phyloP scores from a whole-genome alignment of 768 basidiomycete species.

The Cytidiella melzeri region DNA sequence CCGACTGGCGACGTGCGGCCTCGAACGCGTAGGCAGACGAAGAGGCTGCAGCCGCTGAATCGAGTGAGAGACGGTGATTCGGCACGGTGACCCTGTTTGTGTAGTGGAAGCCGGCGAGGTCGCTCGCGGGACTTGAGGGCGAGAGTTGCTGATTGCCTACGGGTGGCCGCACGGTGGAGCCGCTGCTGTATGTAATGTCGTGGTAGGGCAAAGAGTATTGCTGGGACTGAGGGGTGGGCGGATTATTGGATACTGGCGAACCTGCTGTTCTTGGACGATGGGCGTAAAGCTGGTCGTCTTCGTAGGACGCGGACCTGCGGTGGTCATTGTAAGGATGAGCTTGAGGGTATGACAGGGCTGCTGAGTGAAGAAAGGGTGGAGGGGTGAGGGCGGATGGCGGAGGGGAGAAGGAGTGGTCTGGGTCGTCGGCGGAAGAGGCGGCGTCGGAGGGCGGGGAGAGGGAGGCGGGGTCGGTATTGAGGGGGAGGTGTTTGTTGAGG shows the following conservation, averaged over 20 bases:
- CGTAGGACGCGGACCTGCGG: constrained; percentile 6
- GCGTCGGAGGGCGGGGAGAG: constrained; percentile 4
- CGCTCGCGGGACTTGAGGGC: not conserved
- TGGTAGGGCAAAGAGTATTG: constrained; percentile 1
- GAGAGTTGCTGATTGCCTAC: too few relatives aligned
- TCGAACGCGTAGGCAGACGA: not conserved
- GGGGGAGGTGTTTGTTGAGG: constrained; percentile 1
- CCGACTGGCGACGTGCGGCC: not conserved
- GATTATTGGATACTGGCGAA: not conserved
- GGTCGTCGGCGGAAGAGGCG: not conserved
- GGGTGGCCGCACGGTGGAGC: not conserved
- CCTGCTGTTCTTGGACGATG: not conserved
- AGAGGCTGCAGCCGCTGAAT: not conserved
- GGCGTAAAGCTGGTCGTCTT: not conserved
- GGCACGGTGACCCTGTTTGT: not conserved
- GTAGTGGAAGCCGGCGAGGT: not conserved
- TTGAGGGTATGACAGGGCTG: not conserved
- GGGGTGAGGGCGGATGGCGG: constrained; percentile 9
- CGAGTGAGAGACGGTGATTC: too few relatives aligned
- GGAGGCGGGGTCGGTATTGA: constrained; percentile 1
- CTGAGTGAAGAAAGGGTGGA: constrained; percentile 2
- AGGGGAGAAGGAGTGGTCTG: constrained; percentile 1
- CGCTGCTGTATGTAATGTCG: not conserved
- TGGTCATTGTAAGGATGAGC: constrained; percentile 2
- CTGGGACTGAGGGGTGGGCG: not conserved